phyloP scores from a whole-genome alignment of 2,329 filamentous ascomycete genomes.

The Talaromyces sp. region DNA sequence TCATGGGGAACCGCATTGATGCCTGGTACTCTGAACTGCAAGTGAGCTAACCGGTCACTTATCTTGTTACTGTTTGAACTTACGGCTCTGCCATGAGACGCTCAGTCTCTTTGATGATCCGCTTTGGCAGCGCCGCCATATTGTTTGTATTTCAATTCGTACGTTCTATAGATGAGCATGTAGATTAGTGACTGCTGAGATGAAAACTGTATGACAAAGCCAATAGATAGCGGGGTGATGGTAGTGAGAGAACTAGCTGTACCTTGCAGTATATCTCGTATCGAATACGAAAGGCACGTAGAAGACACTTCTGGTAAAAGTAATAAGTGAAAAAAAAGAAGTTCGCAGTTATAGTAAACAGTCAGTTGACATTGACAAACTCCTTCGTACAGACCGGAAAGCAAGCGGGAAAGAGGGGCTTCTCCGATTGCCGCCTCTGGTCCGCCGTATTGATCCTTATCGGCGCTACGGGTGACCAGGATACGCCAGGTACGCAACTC shows the following conservation, averaged over 20 bases:
- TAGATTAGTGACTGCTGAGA: background rate
- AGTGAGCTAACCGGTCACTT: conserved; percentile 2
- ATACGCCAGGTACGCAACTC: background rate
- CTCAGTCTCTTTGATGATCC: conserved; percentile 98
- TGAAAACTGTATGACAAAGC: background rate
- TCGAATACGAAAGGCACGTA: background rate
- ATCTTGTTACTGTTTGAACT: conserved; percentile 31
- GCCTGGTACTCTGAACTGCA: conserved; percentile 69
- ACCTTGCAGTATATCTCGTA: background rate
- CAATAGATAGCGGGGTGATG: background rate
- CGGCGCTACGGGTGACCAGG: background rate
- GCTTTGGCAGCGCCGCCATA: conserved; percentile 74
- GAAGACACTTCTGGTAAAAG: background rate
- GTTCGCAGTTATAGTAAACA: background rate
- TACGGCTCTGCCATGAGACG: conserved; percentile 95
- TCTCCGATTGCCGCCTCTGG: background rate
- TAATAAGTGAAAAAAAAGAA: background rate
- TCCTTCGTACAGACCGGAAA: background rate
- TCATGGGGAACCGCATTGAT: conserved; percentile 95
- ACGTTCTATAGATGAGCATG: background rate
- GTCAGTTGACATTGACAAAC: background rate
- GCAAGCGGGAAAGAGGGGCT: conserved; percentile 9
- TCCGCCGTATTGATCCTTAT: background rate
- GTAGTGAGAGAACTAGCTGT: background rate
- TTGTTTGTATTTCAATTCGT: background rate